Evolutionary conservation across 441 rosid genomes (phyloP).

Genomic region (Euphorbia schlechtendalii): DNA sequence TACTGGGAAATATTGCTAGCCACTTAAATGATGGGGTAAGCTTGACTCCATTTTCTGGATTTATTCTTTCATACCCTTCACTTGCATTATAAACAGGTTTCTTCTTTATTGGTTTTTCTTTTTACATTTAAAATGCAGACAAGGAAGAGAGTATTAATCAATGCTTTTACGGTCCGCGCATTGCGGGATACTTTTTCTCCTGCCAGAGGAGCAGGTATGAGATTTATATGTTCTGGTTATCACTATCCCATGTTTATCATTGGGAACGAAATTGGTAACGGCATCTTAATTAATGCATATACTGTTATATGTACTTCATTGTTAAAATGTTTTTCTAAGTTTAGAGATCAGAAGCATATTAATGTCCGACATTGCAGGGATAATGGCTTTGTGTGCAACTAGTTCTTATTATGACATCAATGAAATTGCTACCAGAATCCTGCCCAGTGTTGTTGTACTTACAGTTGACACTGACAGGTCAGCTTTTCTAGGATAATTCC

Average conservation of each 20-base stretch:
- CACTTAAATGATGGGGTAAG: slow-evolving; percentile 91
- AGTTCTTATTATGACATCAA: slow-evolving; percentile 80
- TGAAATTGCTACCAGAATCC: slow-evolving; percentile 92
- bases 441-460: slow-evolving; percentile 81
- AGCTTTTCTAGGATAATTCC: slow-evolving; percentile 16
- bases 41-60: slow-evolving; percentile 21
- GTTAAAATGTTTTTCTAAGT: slow-evolving; percentile 7
- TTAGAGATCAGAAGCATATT: slow-evolving; percentile 4
- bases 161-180: slow-evolving; percentile 99
- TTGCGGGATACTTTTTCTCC: slow-evolving; percentile 93
- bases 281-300: not conserved
- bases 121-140: slow-evolving; percentile 44
- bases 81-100: slow-evolving; percentile 2
- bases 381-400: slow-evolving; percentile 97
- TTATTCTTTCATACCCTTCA: slow-evolving; percentile 11
- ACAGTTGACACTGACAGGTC: slow-evolving; percentile 96
- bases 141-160: slow-evolving; percentile 95
- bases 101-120: slow-evolving; percentile 13
- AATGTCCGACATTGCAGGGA: slow-evolving; percentile 43
- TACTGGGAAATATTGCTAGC: slow-evolving; percentile 94
- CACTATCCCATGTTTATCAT: not conserved
- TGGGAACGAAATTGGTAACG: not conserved
- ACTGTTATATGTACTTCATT: slow-evolving; percentile 1
- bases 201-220: slow-evolving; percentile 98
- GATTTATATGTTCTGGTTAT: slow-evolving; percentile 14